Percentiles rank a stretch among this genome's conserved stretches.
Conservation (phyloP, 2,329 filamentous ascomycete genomes). For the Thelonectria blattea region DNA sequence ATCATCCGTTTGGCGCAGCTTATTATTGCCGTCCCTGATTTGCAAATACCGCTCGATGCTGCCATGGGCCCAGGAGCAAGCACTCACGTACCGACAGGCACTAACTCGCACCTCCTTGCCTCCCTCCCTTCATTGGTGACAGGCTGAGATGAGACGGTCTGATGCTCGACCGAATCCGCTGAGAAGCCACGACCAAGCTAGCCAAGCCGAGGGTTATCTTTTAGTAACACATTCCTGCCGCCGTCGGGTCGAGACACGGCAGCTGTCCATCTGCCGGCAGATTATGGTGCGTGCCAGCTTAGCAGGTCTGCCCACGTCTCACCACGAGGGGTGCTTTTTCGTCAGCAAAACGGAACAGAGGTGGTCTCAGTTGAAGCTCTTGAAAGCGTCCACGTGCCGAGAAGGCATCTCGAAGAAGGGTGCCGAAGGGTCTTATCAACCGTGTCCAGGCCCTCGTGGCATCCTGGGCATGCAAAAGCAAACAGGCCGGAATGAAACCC, state of each 20-base stretch:
- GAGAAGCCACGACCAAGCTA: conserved; percentile 20
- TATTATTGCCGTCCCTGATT: conserved; percentile 19
- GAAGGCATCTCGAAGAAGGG: conserved; percentile 30
- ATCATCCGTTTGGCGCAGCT: conserved; percentile 14
- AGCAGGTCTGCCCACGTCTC: conserved; percentile 7
- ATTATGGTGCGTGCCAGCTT: conserved; percentile 3
- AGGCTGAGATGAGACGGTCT: conserved; percentile 17
- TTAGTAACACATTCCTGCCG: conserved; percentile 20
- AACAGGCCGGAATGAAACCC: conserved; percentile 21
- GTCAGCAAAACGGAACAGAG: conserved; percentile 18
- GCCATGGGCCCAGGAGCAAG: background rate
- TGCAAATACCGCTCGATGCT: conserved; percentile 24
- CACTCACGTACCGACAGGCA: background rate
- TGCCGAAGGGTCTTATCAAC: conserved; percentile 18
- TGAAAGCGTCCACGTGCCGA: conserved; percentile 24
- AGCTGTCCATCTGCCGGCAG: conserved; percentile 1
- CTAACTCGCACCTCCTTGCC: background rate
- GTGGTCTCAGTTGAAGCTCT: conserved; percentile 19
- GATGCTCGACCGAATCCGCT: conserved; percentile 7
- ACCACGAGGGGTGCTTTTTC: conserved; percentile 18
- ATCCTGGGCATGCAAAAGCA: conserved; percentile 22
- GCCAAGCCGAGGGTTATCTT: conserved; percentile 16
- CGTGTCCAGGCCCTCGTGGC: conserved; percentile 21
- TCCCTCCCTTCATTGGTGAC: conserved; percentile 9
- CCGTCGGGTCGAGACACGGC: background rate